Evolutionary conservation across 2,329 filamentous ascomycete genomes (phyloP), one percentile per base, ranked within the genome.

Genomic region (Tolypocladium paradoxum): DNA sequence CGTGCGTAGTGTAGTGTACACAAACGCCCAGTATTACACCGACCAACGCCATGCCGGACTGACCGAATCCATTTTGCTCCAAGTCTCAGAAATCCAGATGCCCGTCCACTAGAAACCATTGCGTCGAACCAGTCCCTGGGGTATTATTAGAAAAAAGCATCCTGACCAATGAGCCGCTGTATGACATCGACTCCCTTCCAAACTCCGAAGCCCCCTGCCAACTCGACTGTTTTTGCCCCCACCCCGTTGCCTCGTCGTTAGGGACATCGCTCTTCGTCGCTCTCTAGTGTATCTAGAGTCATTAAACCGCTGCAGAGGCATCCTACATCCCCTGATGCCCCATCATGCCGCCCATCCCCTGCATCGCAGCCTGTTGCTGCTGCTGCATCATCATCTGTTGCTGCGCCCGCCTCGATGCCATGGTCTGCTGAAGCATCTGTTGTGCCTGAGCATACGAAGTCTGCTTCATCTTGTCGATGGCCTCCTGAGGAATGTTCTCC

Each of bases 291-390:
- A 6, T 29, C 16, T 6, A 18, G 34, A 35, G 16, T n/a, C n/a
- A 27, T 20, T 27, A 22, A 9, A 27, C 18, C 18, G 16, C 27
- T 2, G 5, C 5, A 9, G n/a, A 3, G 18, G 35, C 22, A 47
- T 36, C 49, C 63, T 69, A 76, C 73, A 77, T 76, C 38, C 72
- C 74, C 58, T 77, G 74, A 22, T 70, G 69, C 14, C 73, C 73
- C 75, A 78, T 77, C 73, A 81, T 80, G 29, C 73, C 71, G 51
- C 74, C 72, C 73, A 81, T 79, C 7, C 74, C 74, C 54, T 78
- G 75, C 70, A 80, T 74, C 34, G 69, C 67, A 50, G 66, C 67
- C 35, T 67, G 45, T 18, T 40, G 31, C 51, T 70, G 69, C 47
- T 72, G 69, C 55, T 72, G 70, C 61, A 67, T 55, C 59, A 68